Conservation (phyloP, 805 yeast species). For the Saturnispora ahearnii region DNA sequence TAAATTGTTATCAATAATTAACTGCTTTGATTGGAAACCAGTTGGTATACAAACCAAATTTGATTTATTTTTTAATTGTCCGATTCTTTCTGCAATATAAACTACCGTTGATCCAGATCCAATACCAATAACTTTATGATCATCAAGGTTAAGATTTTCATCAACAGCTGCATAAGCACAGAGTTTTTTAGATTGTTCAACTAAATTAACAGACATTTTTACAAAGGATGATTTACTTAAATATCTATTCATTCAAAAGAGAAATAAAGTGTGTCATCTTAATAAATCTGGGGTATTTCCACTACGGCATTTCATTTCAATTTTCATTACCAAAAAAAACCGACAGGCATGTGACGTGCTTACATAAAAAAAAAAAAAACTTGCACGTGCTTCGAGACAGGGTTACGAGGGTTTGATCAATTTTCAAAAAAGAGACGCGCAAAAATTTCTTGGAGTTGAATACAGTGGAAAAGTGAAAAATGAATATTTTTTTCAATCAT, state of each 20-base stretch:
- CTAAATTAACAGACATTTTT: slow-evolving; percentile 21
- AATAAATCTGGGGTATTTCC: background rate
- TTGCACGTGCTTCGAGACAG: slow-evolving; percentile 10
- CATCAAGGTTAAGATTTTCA: slow-evolving; percentile 54
- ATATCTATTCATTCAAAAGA: background rate
- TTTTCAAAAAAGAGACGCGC: background rate
- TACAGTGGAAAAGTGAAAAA: background rate
- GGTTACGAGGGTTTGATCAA: slow-evolving; percentile 4
- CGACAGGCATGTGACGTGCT: background rate
- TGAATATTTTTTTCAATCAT: background rate
- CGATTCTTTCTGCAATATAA: slow-evolving; percentile 92
- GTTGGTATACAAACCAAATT: slow-evolving; percentile 82
- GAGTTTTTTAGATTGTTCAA: slow-evolving; percentile 78
- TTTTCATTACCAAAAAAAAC: no score
- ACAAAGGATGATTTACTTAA: background rate
- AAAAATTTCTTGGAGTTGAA: background rate
- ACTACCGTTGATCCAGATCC: slow-evolving; percentile 98
- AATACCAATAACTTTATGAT: slow-evolving; percentile 74
- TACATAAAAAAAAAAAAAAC: no score
- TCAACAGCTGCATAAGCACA: slow-evolving; percentile 94
- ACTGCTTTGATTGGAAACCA: slow-evolving; percentile 87
- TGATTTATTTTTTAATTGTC: slow-evolving; percentile 47
- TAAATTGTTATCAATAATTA: slow-evolving; percentile 76
- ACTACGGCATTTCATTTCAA: no score
- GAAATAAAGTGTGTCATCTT: background rate